Conservation (phyloP, 495 filamentous ascomycete genomes). For the Annulohypoxylon moriforme region DNA sequence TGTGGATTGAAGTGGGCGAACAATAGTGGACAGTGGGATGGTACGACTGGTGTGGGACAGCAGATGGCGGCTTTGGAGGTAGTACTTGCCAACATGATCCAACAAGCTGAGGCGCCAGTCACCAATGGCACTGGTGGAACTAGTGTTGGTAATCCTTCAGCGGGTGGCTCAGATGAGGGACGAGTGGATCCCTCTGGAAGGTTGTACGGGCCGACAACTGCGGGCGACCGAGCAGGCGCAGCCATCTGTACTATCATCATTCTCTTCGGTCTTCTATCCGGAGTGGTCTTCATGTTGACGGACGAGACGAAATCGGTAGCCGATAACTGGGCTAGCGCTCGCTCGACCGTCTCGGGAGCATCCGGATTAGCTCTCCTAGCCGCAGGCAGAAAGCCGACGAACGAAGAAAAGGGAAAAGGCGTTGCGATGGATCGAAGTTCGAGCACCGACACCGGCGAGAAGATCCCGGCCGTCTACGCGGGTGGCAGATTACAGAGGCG, state of each 20-base stretch:
- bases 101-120: conserved; percentile 61
- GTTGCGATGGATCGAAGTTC: conserved; percentile 31
- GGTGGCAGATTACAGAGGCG: conserved; percentile 28
- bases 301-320: conserved; percentile 47
- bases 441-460: conserved; percentile 39
- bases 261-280: conserved; percentile 47
- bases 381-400: background rate
- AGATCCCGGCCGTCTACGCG: conserved; percentile 23
- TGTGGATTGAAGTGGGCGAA: conserved; percentile 80
- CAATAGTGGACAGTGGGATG: conserved; percentile 62
- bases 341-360: conserved; percentile 21
- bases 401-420: conserved; percentile 33
- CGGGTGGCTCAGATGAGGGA: conserved; percentile 63
- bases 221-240: conserved; percentile 69
- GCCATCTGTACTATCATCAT: conserved; percentile 66
- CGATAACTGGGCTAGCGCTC: conserved; percentile 42
- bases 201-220: conserved; percentile 53
- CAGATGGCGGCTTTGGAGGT: conserved; percentile 78
- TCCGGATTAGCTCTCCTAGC: background rate
- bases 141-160: conserved; percentile 75
- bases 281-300: conserved; percentile 51
- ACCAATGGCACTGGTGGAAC: conserved; percentile 78
- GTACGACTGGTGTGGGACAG: conserved; percentile 70
- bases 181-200: conserved; percentile 40
- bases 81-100: conserved; percentile 69